phyloP scores from a whole-genome alignment of 495 filamentous ascomycete genomes.

The Xylaria grammica region DNA sequence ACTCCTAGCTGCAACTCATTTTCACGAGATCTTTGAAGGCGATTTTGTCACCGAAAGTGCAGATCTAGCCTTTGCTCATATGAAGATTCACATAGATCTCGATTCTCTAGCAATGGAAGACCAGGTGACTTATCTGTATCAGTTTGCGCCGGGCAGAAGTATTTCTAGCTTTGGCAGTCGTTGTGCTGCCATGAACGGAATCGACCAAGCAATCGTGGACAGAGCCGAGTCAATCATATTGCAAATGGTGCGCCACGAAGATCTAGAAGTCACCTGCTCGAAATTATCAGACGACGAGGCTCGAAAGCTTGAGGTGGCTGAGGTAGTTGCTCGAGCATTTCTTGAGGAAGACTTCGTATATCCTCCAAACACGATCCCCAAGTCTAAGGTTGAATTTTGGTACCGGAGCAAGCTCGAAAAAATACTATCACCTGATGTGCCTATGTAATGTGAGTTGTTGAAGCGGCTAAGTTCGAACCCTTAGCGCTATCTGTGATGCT shows the following conservation, averaged over 20 bases:
- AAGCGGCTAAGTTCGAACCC: not conserved
- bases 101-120: conserved; percentile 64
- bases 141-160: conserved; percentile 70
- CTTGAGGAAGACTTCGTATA: conserved; percentile 34
- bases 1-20: conserved; percentile 88
- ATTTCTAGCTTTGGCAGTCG: conserved; percentile 82
- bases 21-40: conserved; percentile 89
- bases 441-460: not conserved
- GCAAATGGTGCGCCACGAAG: conserved; percentile 73
- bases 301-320: conserved; percentile 67
- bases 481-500: not conserved
- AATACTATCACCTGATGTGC: conserved; percentile 14
- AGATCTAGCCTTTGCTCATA: conserved; percentile 74
- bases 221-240: conserved; percentile 78
- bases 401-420: conserved; percentile 32
- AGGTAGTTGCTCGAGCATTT: conserved; percentile 33
- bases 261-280: conserved; percentile 73
- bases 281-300: conserved; percentile 64
- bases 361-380: conserved; percentile 19
- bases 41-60: conserved; percentile 65
- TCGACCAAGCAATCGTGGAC: conserved; percentile 71
- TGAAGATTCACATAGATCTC: conserved; percentile 80
- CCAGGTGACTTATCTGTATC: conserved; percentile 89
- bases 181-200: conserved; percentile 85
- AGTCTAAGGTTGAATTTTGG: conserved; percentile 11